Percentiles rank a stretch among this genome's conserved stretches.
These are phyloP conservation scores for Thermothelomyces thermophilus DNA, from an alignment of 2,329 filamentous ascomycete species.

Conservation along the genomic window DNA sequence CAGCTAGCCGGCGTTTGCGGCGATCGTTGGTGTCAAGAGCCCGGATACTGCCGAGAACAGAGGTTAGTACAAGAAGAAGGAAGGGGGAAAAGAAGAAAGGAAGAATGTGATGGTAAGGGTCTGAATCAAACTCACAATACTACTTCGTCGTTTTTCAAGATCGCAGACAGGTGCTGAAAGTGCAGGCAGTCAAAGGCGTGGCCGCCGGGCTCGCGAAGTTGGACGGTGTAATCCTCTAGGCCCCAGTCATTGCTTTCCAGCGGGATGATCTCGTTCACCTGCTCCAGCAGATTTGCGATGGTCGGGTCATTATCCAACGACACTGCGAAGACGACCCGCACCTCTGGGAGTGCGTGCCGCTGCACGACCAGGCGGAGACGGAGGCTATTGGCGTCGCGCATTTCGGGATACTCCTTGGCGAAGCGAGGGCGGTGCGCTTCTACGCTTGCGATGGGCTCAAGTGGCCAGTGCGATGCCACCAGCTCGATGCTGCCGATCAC, in stretches of 20 bases:
- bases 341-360: constrained; percentile 66
- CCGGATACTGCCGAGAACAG: constrained; percentile 55
- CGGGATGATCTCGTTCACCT: constrained; percentile 73
- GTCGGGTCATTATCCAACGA: constrained; percentile 55
- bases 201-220: constrained; percentile 52
- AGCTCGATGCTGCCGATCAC: not conserved
- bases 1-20: constrained; percentile 63
- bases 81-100: constrained; percentile 21
- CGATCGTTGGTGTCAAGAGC: constrained; percentile 70
- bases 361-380: constrained; percentile 68
- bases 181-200: constrained; percentile 78
- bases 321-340: constrained; percentile 65
- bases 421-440: not conserved
- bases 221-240: constrained; percentile 82
- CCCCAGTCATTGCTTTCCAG: constrained; percentile 79
- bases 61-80: not conserved
- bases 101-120: no score
- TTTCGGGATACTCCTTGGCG: constrained; percentile 21
- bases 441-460: not conserved
- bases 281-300: constrained; percentile 67
- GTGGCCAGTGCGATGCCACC: not conserved
- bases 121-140: constrained; percentile 57
- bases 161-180: constrained; percentile 62
- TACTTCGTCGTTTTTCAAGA: constrained; percentile 78
- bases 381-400: constrained; percentile 41